Percentiles rank a stretch among this genome's conserved stretches.
These are phyloP conservation scores for Kondoa malvinella DNA, from an alignment of 768 basidiomycete species.

Conservation along the genomic window DNA sequence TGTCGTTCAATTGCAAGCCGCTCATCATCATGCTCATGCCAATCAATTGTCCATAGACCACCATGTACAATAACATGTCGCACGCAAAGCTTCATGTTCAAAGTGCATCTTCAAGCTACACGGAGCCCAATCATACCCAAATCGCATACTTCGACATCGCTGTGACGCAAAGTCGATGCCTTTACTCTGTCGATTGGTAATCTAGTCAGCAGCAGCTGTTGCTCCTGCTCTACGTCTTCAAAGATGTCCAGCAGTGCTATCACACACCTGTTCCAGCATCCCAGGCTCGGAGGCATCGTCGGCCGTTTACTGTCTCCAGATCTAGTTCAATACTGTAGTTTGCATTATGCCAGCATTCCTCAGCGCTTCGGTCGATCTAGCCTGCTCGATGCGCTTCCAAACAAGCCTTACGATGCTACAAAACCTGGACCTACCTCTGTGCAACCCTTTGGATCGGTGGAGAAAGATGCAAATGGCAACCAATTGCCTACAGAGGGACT, in stretches of 20 bases:
- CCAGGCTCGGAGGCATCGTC: neutral
- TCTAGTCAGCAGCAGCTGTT: no score
- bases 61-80: no score
- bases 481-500: neutral
- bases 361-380: neutral
- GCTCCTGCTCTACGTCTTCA: neutral
- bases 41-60: no score
- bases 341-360: neutral
- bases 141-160: no score
- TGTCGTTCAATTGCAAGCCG: no score
- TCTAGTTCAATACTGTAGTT: neutral
- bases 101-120: no score
- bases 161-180: no score
- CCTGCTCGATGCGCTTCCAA: neutral
- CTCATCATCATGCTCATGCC: no score
- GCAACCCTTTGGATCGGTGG: neutral
- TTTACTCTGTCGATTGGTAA: no score
- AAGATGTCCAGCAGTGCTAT: neutral
- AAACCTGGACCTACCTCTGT: neutral
- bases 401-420: neutral
- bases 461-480: neutral
- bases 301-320: neutral
- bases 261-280: neutral
- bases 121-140: no score
- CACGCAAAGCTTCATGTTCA: no score